Base-by-base conservation (phyloP, 768 basidiomycete species). In the Podaxis sp. region DNA sequence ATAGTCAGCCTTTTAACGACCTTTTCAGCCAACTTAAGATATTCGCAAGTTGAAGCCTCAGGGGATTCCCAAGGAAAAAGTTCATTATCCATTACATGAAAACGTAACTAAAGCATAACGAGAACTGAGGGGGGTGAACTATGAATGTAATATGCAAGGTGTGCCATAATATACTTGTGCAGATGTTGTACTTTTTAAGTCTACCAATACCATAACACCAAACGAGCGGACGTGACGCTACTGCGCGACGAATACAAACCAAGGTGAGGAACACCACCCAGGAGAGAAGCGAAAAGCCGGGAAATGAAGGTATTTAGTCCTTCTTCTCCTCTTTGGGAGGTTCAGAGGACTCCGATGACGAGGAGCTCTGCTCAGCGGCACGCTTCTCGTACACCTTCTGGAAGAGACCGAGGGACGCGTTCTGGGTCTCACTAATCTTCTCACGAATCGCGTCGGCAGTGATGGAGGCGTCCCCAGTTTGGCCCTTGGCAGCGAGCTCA, bases 301-400 rank as follows among this genome's bases (percentile, higher is more conserved):
- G 65, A 50, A 62, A 65, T 9, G 1, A 52, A 63, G 61, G 55
- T 46, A 63, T 65, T 83, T 87, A 93, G 71, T 94, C 89, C 80
- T 93, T 93, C 90, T 94, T 93, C 80, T 94, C 89, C 69, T 87
- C 88, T 72, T 86, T 82, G 71, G 77, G 61, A 13, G 43, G 76
- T 70, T 83, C 78, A 12, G 78, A 71, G 38, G 74, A 70, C 54
- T 73, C 77, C 63, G 79, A 81, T 60, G 83, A 78, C 73, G 78
- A 65, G 55, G 71, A 68, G 66, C 82, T 83, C 51, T 55, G 56
- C 77, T 93, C 91, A 29, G 90, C 89, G 67, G 85, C 86, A 62
- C 90, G 86, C 85, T 96, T 96, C 84, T 95, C 93, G 73, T 96
- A 95, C 13, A 93, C 87, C 88, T 95, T 96, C 77, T 96, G 91